phyloP scores from a whole-genome alignment of 2,329 filamentous ascomycete genomes.

The Beauveria scarabaeidicola region DNA sequence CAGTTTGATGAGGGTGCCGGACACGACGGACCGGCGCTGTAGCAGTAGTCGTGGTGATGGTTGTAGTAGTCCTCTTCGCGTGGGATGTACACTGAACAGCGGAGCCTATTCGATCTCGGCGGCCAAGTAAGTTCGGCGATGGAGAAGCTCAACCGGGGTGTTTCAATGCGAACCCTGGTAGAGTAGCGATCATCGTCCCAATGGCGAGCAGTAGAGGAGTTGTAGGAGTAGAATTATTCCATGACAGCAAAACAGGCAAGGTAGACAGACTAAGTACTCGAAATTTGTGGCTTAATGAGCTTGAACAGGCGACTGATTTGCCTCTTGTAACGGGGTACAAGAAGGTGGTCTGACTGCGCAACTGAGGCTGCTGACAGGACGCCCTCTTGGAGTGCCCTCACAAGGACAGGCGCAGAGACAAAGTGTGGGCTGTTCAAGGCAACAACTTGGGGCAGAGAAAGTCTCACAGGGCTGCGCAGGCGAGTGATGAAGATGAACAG shows the following conservation, averaged over 20 bases:
- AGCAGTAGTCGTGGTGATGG: not conserved
- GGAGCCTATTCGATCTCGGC: not conserved
- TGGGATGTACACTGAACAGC: not conserved
- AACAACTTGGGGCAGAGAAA: not conserved
- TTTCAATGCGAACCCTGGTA: not conserved
- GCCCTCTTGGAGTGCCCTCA: not conserved
- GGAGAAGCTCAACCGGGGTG: not conserved
- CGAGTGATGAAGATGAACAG: not conserved
- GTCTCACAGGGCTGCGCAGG: slow-evolving; percentile 3
- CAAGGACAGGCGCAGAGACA: slow-evolving; percentile 3
- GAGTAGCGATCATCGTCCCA: not conserved
- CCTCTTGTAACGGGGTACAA: not conserved
- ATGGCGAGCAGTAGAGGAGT: not conserved
- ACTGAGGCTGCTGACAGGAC: slow-evolving; percentile 6
- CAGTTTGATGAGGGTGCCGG: slow-evolving; percentile 11
- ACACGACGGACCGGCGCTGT: slow-evolving; percentile 2
- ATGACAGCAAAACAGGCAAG: not conserved
- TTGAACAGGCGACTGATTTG: not conserved
- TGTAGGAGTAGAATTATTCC: not conserved
- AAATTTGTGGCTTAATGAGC: not conserved
- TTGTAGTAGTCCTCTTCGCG: not conserved
- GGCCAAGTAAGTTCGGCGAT: not conserved
- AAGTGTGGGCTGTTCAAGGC: not conserved
- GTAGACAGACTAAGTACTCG: not conserved
- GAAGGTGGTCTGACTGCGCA: slow-evolving; percentile 8